These are phyloP conservation scores for Teunomyces tritomae DNA, from an alignment of 805 yeast genomes.

Conservation along the genomic window DNA sequence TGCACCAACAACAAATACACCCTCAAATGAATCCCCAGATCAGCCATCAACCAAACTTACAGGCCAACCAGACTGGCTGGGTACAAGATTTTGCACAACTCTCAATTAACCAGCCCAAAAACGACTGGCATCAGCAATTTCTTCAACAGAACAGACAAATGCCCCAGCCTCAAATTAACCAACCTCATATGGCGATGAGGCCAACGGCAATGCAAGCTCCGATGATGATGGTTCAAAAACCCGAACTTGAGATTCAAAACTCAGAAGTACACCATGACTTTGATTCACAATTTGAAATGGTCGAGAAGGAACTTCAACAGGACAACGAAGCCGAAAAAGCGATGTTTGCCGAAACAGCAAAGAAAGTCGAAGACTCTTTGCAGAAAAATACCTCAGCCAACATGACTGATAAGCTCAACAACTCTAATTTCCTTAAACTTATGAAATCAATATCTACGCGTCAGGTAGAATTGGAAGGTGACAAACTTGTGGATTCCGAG, in stretches of 20 bases:
- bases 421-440: constrained; percentile 36
- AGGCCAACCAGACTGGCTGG: constrained; percentile 18
- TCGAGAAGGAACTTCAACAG: constrained; percentile 27
- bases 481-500: constrained; percentile 29
- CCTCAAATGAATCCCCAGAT: constrained; percentile 3
- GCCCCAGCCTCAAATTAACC: constrained; percentile 4
- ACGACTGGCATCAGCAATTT: constrained; percentile 28
- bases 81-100: constrained; percentile 28
- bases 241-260: background rate
- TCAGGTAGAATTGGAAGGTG: constrained; percentile 39
- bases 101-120: constrained; percentile 13
- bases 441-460: constrained; percentile 39
- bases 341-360: constrained; percentile 40
- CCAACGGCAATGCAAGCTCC: background rate
- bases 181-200: background rate
- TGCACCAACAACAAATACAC: constrained; percentile 6
- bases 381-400: constrained; percentile 5
- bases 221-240: background rate
- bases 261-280: constrained; percentile 10
- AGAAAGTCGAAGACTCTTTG: constrained; percentile 30
- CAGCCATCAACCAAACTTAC: background rate
- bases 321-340: constrained; percentile 25
- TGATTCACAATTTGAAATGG: constrained; percentile 31
- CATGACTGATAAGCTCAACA: constrained; percentile 32
- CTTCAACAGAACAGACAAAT: constrained; percentile 12